Base-by-base conservation (phyloP, 192 early-diverging fungal species). In the Chytriomyces sp. region DNA sequence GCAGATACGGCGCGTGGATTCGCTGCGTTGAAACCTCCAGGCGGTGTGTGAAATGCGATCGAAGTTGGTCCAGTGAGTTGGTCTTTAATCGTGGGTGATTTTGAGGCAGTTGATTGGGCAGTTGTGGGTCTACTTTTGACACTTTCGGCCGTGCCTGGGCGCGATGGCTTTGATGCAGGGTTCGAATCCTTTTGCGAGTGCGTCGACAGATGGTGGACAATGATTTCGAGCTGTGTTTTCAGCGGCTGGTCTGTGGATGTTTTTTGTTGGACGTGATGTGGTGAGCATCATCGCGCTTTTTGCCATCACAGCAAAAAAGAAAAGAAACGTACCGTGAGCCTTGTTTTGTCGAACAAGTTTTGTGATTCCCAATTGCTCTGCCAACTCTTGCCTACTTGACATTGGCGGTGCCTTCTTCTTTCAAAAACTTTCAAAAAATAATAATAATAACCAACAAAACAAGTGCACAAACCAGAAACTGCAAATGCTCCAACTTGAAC, bases 291-390 rank as follows among this genome's bases (percentile, higher is more conserved):
- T 24, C 20, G 2, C 16, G 10, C 46, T 0, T 67, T 46, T 23
- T 67, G 28, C 10, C 4, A 57, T n/a, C 7, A 20, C 11, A 16
- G 57, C 11, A 26, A 57, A 43, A n/a, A 50, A 9, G 2, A 49
- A 69, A 18, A 20, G 49, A 69, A 20, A 74, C 43, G 23, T 10
- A 76, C 76, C 76, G 35, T 66, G 66, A 6, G 76, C 76, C 35
- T 77, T 77, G 67, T 77, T 77, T 62, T 67, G 65, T 50, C 76
- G 76, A 46, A 75, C 45, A 26, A 74, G 78, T 67, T 67, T 82
- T 50, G 28, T 35, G 48, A 79, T 82, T 60, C 74, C 73, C 35
- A 71, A 60, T 62, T 28, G 77, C 7, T 78, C 72, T 20, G 71
- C 67, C 18, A 67, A 77, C 64, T 76, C 46, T 61, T 57, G 64